Evolutionary conservation across 139 green algal species (phyloP).

Genomic region (Tetradesmus lagerheimii): DNA sequence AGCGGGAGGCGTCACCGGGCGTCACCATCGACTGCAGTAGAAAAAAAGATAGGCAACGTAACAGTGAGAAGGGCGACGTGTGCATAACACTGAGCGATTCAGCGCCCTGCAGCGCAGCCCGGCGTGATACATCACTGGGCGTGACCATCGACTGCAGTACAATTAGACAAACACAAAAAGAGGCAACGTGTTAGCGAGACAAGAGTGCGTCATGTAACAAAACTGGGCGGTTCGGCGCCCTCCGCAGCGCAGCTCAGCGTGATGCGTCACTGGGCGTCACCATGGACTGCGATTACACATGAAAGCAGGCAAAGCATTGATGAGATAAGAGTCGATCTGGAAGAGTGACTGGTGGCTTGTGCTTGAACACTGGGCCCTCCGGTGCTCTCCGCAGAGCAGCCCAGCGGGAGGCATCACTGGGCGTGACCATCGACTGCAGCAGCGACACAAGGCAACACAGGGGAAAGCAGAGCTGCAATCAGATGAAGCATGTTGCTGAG

Average conservation of each 20-base stretch:
- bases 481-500: not conserved
- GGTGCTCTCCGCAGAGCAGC: conserved; percentile 54
- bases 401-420: conserved; percentile 76
- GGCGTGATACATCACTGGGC: no score
- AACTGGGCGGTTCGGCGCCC: no score
- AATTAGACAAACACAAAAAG: no score
- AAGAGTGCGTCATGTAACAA: no score
- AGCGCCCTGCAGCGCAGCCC: no score
- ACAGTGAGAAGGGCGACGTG: no score
- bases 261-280: conserved; percentile 74
- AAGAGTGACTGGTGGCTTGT: no score
- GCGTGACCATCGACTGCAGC: conserved; percentile 66
- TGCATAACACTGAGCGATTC: no score
- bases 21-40: conserved; percentile 62
- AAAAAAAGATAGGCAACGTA: no score
- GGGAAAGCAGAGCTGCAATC: not conserved
- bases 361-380: conserved; percentile 39
- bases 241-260: conserved; percentile 62
- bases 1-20: conserved; percentile 79
- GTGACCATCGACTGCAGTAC: no score
- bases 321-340: no score
- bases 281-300: not conserved
- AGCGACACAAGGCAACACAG: not conserved
- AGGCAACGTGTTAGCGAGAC: no score
- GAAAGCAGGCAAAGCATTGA: not conserved